Evolutionary conservation across 2,329 filamentous ascomycete species (phyloP).

Genomic region (Tolypocladium pustulatum): DNA sequence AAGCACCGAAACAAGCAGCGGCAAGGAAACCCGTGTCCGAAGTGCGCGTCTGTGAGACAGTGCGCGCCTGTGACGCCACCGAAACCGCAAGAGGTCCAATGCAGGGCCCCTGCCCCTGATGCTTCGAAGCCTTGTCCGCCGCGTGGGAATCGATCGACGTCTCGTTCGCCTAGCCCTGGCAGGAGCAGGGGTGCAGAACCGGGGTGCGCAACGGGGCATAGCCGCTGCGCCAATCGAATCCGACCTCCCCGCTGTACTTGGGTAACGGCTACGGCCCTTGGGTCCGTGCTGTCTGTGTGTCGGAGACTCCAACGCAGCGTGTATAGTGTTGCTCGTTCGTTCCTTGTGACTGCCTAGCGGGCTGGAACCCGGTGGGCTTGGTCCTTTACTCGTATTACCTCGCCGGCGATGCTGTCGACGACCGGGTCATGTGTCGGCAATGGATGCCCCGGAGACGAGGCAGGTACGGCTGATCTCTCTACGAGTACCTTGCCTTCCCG

Average conservation of each 20-base stretch:
- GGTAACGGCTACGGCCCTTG: neutral
- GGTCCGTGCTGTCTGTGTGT: neutral
- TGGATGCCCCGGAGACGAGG: neutral
- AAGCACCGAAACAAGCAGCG: neutral
- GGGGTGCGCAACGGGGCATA: neutral
- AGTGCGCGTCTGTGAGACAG: neutral
- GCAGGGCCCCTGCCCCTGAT: neutral
- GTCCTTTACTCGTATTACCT: neutral
- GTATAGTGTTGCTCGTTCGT: neutral
- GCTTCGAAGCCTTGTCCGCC: neutral
- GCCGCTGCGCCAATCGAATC: neutral
- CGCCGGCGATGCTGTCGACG: neutral
- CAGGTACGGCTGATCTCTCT: neutral
- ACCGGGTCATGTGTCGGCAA: neutral
- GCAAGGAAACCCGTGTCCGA: neutral
- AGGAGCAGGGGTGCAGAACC: neutral
- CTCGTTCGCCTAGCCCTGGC: neutral
- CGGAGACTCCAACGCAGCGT: neutral
- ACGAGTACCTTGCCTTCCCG: neutral
- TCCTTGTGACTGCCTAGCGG: neutral
- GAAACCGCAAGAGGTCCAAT: neutral
- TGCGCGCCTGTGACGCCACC: neutral
- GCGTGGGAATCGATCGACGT: neutral
- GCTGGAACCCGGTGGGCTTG: neutral
- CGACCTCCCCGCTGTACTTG: conserved; percentile 1